Evolutionary conservation across 768 basidiomycete species (phyloP).

Genomic region (Phallus indusiatus): DNA sequence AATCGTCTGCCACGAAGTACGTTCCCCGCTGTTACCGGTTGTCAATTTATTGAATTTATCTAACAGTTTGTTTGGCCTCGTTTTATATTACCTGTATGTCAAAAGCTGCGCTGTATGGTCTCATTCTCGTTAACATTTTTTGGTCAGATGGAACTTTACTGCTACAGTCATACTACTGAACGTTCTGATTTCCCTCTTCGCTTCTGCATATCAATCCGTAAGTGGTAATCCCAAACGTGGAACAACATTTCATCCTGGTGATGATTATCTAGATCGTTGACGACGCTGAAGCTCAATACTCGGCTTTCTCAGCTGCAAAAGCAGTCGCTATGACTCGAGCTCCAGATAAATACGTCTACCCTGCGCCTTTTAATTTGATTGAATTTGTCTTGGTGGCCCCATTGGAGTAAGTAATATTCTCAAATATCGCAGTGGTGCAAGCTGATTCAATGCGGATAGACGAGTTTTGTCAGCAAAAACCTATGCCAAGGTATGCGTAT

Average conservation of each 20-base stretch:
- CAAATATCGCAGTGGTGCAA: too few species aligned
- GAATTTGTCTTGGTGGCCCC: constrained; percentile 76
- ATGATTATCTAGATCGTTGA: constrained; percentile 48
- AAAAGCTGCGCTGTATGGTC: neutral
- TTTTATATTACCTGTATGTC: constrained; percentile 71
- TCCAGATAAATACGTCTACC: constrained; percentile 78
- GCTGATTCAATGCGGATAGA: constrained; percentile 19
- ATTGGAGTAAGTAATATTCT: constrained; percentile 55
- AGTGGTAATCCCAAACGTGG: constrained; percentile 19
- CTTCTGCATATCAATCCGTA: constrained; percentile 85
- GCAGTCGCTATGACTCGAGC: constrained; percentile 79
- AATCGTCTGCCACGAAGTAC: constrained; percentile 43
- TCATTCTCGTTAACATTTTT: constrained; percentile 1
- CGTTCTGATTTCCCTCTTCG: constrained; percentile 90
- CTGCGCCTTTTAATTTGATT: constrained; percentile 87
- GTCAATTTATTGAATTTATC: neutral
- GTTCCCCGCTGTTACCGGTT: constrained; percentile 20
- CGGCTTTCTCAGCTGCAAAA: constrained; percentile 85
- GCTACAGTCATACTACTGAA: constrained; percentile 83
- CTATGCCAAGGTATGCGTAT: constrained; percentile 48
- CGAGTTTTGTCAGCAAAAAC: constrained; percentile 32
- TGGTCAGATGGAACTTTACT: constrained; percentile 66
- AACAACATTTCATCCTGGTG: neutral
- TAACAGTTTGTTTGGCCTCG: constrained; percentile 36
- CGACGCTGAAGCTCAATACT: constrained; percentile 83